Evolutionary conservation across 495 filamentous ascomycete genomes (phyloP).

Genomic region (Aspergillus taichungensis): DNA sequence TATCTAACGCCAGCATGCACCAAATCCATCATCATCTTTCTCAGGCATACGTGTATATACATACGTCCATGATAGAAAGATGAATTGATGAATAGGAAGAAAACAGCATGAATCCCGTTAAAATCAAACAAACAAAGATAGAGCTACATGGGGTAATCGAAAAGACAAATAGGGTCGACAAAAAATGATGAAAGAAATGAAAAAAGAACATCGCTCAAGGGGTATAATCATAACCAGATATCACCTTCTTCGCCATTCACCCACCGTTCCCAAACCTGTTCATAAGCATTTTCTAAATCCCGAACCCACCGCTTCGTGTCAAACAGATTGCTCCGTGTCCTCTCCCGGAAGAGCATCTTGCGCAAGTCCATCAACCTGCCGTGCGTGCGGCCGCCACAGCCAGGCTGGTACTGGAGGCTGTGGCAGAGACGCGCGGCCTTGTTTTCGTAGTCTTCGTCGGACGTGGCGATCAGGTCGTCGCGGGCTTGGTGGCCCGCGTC

Average conservation of each 20-base stretch:
- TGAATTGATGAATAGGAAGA: background rate
- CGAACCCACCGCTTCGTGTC: slow-evolving; percentile 88
- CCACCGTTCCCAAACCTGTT: slow-evolving; percentile 81
- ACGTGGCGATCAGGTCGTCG: slow-evolving; percentile 63
- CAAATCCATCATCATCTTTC: background rate
- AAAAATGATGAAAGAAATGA: background rate
- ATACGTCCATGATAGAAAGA: background rate
- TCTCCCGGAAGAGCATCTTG: slow-evolving; percentile 68
- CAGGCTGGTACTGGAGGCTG: slow-evolving; percentile 52
- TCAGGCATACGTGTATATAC: background rate
- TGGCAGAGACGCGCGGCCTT: slow-evolving; percentile 67
- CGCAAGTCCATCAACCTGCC: slow-evolving; percentile 70
- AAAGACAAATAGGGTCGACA: background rate
- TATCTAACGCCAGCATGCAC: slow-evolving; percentile 3
- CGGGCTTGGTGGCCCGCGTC: slow-evolving; percentile 59
- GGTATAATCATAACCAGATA: slow-evolving; percentile 56
- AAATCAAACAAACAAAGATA: background rate
- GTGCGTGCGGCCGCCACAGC: slow-evolving; percentile 43
- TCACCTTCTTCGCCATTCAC: slow-evolving; percentile 81
- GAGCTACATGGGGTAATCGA: background rate
- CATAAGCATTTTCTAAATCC: slow-evolving; percentile 84
- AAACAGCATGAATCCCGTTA: background rate
- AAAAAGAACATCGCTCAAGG: slow-evolving; percentile 12
- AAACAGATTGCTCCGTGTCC: slow-evolving; percentile 80
- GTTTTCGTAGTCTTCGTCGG: slow-evolving; percentile 75